phyloP scores from a whole-genome alignment of 192 early-diverging fungal genomes.

The Linnemannia schmuckeri region DNA sequence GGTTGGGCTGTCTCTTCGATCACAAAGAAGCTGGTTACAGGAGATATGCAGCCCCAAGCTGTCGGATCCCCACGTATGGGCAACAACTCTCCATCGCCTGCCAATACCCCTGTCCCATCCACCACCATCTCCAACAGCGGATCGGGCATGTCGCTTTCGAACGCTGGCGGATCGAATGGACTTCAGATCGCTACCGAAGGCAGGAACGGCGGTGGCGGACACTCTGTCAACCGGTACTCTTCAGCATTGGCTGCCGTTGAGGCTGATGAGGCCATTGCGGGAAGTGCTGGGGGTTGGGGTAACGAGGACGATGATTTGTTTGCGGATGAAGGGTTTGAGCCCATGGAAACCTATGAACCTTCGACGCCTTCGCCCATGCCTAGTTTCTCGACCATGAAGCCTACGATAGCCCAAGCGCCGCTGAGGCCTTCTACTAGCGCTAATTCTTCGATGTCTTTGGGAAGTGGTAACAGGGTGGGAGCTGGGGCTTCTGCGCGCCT shows the following conservation, averaged over 20 bases:
- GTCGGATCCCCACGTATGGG: conserved; percentile 7
- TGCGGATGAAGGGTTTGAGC: conserved; percentile 50
- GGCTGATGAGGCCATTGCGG: conserved; percentile 29
- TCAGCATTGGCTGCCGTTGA: conserved; percentile 52
- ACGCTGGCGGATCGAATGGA: conserved; percentile 7
- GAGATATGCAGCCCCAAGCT: conserved; percentile 24
- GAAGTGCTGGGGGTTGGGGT: conserved; percentile 45
- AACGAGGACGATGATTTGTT: conserved; percentile 59
- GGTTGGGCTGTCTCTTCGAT: conserved; percentile 92
- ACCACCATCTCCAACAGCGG: conserved; percentile 36
- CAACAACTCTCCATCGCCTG: conserved; percentile 9
- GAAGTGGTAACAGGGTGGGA: conserved; percentile 6
- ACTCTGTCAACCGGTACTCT: conserved; percentile 46
- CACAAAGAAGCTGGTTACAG: conserved; percentile 64
- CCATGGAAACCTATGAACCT: conserved; percentile 34
- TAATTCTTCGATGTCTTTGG: conserved; percentile 44
- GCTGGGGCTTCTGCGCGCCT: conserved; percentile 17
- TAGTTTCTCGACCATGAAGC: conserved; percentile 29
- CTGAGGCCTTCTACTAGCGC: conserved; percentile 25
- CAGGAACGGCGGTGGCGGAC: conserved; percentile 15
- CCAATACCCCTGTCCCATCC: conserved; percentile 27
- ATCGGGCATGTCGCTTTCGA: conserved; percentile 34
- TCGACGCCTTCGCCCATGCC: conserved; percentile 30
- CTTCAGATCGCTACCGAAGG: conserved; percentile 29
- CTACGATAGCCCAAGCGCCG: not conserved